A percentile compares a stretch with the other conserved stretches of the same genome.
Conservation (phyloP, 2,329 filamentous ascomycete genomes). For the Didymellaceae sp. region DNA sequence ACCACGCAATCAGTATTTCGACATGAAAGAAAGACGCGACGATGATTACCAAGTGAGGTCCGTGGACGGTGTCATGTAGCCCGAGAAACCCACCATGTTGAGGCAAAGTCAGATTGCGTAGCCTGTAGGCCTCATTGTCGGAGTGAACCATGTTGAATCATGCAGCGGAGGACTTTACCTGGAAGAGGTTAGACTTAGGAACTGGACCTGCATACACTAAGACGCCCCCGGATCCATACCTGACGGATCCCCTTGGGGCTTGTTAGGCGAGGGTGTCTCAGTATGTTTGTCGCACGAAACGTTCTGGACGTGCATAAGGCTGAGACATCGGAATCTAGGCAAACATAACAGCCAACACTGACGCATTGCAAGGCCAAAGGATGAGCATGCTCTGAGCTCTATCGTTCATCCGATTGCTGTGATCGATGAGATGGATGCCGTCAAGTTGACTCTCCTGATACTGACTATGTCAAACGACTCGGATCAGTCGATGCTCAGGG, state of each 20-base stretch:
- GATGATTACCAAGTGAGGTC: conserved; percentile 4
- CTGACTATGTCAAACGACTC: neutral
- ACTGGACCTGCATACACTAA: conserved; percentile 16
- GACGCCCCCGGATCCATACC: conserved; percentile 20
- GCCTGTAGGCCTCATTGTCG: conserved; percentile 6
- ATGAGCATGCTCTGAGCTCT: neutral
- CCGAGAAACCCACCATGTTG: conserved; percentile 1
- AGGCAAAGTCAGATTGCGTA: conserved; percentile 8
- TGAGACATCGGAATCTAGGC: conserved; percentile 35
- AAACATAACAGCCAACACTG: conserved; percentile 8
- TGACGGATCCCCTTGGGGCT: conserved; percentile 17
- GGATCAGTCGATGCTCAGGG: conserved; percentile 6
- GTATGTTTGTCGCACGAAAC: conserved; percentile 24
- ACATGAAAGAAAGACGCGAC: neutral
- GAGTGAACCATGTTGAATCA: conserved; percentile 13
- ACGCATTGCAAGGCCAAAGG: neutral
- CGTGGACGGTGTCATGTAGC: neutral
- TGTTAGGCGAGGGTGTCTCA: conserved; percentile 22
- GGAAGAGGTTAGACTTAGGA: conserved; percentile 5
- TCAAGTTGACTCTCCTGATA: conserved; percentile 8
- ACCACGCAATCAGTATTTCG: neutral
- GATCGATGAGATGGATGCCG: neutral
- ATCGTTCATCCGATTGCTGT: neutral
- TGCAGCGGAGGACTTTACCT: conserved; percentile 5
- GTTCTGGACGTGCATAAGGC: conserved; percentile 40